Evolutionary conservation across 768 basidiomycete species (phyloP).

Genomic region (Tulasnella sp.): DNA sequence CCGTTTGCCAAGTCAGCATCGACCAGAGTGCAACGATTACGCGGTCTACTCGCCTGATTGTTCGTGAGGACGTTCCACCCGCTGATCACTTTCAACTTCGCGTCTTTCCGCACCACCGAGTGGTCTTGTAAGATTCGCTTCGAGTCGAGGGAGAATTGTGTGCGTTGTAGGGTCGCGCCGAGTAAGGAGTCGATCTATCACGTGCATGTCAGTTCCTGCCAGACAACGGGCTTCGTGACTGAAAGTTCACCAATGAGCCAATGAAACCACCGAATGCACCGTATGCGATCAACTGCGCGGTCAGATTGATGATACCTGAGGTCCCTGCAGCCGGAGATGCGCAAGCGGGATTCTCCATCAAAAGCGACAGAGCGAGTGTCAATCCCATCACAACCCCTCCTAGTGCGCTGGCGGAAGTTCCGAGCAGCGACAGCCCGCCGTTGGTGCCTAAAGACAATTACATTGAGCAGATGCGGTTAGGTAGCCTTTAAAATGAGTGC

Average conservation of each 20-base stretch:
- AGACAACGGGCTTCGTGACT: background rate
- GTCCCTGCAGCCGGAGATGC: conserved; percentile 18
- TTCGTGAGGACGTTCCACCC: conserved; percentile 69
- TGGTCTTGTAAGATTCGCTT: conserved; percentile 56
- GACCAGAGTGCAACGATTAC: conserved; percentile 13
- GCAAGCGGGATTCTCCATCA: conserved; percentile 52
- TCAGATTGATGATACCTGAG: conserved; percentile 22
- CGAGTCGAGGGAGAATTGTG: conserved; percentile 52
- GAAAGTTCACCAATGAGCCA: conserved; percentile 54
- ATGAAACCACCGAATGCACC: conserved; percentile 57
- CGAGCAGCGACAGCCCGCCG: conserved; percentile 67
- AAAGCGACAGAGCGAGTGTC: conserved; percentile 42
- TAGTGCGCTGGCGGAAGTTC: conserved; percentile 56
- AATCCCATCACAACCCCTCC: conserved; percentile 68
- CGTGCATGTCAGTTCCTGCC: background rate
- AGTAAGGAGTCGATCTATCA: conserved; percentile 72
- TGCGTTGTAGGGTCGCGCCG: conserved; percentile 77
- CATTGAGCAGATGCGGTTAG: background rate
- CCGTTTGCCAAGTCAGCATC: too few species aligned
- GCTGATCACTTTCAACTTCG: conserved; percentile 39
- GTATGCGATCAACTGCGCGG: conserved; percentile 37
- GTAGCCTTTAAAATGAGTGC: background rate
- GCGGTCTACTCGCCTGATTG: conserved; percentile 47
- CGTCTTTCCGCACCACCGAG: conserved; percentile 21
- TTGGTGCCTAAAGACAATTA: conserved; percentile 46